A percentile compares a stretch with the other conserved stretches of the same genome.
phyloP scores from a whole-genome alignment of 306 rosid genomes.

The Chamaecrista fasciculata region DNA sequence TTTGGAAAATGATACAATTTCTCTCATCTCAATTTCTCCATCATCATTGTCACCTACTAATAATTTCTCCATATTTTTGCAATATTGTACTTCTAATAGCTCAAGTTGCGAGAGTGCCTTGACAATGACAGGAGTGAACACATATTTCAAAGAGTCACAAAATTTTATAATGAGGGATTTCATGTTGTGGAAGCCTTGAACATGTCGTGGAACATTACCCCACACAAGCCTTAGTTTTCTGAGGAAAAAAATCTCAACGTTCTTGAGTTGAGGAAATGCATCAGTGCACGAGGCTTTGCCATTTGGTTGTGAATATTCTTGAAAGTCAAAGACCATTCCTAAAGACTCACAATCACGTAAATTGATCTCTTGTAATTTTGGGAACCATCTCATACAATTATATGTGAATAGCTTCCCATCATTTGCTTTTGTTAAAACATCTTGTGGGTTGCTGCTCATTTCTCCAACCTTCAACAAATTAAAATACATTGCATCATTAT shows the following conservation, averaged over 20 bases:
- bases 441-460: no score
- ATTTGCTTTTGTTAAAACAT: no score
- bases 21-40: not conserved
- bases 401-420: not conserved
- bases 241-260: not conserved
- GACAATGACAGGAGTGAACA: not conserved
- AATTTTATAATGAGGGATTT: not conserved
- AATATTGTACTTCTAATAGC: not conserved
- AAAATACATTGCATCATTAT: no score
- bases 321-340: not conserved
- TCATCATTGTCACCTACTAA: not conserved
- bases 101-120: not conserved
- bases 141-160: conserved; percentile 10
- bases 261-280: not conserved
- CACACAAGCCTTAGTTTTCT: not conserved
- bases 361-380: not conserved
- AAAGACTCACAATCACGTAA: not conserved
- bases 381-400: not conserved
- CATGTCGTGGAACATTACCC: not conserved
- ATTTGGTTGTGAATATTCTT: not conserved
- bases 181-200: conserved; percentile 17
- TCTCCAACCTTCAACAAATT: no score
- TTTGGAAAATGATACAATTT: not conserved
- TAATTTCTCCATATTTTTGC: not conserved
- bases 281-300: not conserved